Base-by-base conservation (phyloP, 2,329 filamentous ascomycete species). In the Ophiognomonia clavigignenti-juglandacearum region DNA sequence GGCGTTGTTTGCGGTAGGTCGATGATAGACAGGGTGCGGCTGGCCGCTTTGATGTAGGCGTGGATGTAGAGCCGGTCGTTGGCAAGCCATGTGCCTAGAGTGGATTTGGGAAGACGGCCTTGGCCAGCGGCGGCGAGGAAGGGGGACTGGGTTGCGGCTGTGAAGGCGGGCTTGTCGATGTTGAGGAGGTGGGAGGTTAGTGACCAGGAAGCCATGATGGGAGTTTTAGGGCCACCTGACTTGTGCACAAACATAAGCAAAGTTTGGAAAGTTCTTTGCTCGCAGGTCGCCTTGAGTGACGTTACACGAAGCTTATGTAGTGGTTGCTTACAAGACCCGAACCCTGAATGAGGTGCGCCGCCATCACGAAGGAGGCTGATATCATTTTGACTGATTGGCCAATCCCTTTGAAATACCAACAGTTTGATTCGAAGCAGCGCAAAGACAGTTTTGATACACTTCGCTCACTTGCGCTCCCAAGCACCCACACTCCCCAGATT, bases 1-100 rank as follows among this genome's bases (percentile, higher is more conserved):
- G 8, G 42, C 18, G 1, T 51, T 19, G 8, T 52, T n/a, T 62
- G 57, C 1, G 79, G 77, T 0, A 86, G 68, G 5, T 76, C 66
- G 37, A 87, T 71, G 54, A 83, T 80, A 27, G 76, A 70, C 23
- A 88, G 75, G 7, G 87, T 64, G n/a, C 73, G 69, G 8, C 83
- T 83, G 19, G 82, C 77, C 55, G 85, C 86, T 22, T 76, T 73
- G 55, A 87, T 77, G 64, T 88, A 86, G 42, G 78, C 77, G 53
- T 86, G 82, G 27, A 84, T 80, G 64, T 88, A 86, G 50, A 88
- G 75, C 8, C 81, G 72, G 63, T 88, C 85, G 62, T 87, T 85
- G 11, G 80, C 78, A 36, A 89, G 78, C 85, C 85, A 89, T 61
- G 74, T 72, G 18, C 76, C 74, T 10, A 88, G 68, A 1, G 71